Evolutionary conservation across 257 asterid species (phyloP).

Genomic region (Primulina huaijiensis): DNA sequence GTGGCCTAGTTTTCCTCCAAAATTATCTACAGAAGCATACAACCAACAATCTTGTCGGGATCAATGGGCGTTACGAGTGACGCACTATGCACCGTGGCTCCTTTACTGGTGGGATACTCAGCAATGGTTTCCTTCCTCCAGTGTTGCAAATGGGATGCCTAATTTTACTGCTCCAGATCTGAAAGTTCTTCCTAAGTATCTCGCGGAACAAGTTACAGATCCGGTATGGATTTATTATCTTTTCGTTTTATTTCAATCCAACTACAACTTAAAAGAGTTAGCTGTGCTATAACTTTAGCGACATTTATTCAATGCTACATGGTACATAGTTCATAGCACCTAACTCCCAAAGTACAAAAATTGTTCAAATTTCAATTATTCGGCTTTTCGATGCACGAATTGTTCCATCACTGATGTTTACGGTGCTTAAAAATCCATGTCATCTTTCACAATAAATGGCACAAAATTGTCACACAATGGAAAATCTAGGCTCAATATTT

Average conservation of each 20-base stretch:
- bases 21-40: slow-evolving; percentile 49
- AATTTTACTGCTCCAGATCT: slow-evolving; percentile 49
- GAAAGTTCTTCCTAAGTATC: slow-evolving; percentile 31
- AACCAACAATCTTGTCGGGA: slow-evolving; percentile 43
- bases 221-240: slow-evolving; percentile 33
- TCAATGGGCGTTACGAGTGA: slow-evolving; percentile 69
- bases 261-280: no score
- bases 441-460: background rate
- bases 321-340: no score
- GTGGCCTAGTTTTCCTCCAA: slow-evolving; percentile 71
- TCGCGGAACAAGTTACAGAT: background rate
- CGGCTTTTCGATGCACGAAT: no score
- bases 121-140: slow-evolving; percentile 57
- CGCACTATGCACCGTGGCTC: slow-evolving; percentile 62
- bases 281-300: no score
- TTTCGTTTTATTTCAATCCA: background rate
- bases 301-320: no score
- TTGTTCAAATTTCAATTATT: no score
- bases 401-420: no score
- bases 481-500: background rate
- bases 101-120: slow-evolving; percentile 83
- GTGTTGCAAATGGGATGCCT: slow-evolving; percentile 48
- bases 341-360: no score
- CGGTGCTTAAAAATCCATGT: background rate
- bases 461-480: background rate